A percentile compares a stretch with the other conserved stretches of the same genome.
These are phyloP conservation scores for Tuber microsphaerosporum DNA, from an alignment of 495 filamentous ascomycete genomes.

Conservation along the genomic window DNA sequence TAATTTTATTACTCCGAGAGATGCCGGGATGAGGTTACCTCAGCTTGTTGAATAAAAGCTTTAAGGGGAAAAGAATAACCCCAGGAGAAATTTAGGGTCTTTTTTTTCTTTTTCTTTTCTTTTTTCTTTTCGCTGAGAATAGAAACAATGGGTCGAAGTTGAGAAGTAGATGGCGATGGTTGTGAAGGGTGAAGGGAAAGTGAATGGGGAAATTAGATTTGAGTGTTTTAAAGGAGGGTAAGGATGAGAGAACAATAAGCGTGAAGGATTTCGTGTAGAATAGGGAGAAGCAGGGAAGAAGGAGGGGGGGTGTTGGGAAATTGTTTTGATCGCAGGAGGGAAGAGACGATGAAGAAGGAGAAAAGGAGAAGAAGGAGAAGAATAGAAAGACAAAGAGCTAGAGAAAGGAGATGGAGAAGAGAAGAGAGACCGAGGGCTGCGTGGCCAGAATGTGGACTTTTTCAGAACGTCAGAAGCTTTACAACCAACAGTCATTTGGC, in stretches of 20 bases:
- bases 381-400: constrained; percentile 31
- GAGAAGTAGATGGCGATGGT: constrained; percentile 18
- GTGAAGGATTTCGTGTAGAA: neutral
- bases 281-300: neutral
- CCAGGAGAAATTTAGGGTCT: constrained; percentile 1
- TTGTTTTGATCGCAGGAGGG: constrained; percentile 2
- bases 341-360: constrained; percentile 24
- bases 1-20: constrained; percentile 3
- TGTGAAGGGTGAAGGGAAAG: constrained; percentile 6
- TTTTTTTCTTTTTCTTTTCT: constrained; percentile 16
- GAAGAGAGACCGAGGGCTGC: constrained; percentile 32
- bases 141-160: constrained; percentile 7
- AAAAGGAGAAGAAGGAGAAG: constrained; percentile 30
- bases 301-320: constrained; percentile 16
- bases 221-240: constrained; percentile 20
- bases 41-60: neutral
- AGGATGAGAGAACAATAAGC: constrained; percentile 16
- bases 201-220: neutral
- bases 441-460: constrained; percentile 32
- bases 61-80: neutral
- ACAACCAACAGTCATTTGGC: constrained; percentile 35
- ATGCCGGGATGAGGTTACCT: neutral
- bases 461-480: constrained; percentile 26
- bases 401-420: constrained; percentile 38
- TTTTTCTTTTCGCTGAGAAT: constrained; percentile 7